These are phyloP conservation scores for Leptodermis oblonga DNA, from an alignment of 257 asterid genomes.

Conservation along the genomic window DNA sequence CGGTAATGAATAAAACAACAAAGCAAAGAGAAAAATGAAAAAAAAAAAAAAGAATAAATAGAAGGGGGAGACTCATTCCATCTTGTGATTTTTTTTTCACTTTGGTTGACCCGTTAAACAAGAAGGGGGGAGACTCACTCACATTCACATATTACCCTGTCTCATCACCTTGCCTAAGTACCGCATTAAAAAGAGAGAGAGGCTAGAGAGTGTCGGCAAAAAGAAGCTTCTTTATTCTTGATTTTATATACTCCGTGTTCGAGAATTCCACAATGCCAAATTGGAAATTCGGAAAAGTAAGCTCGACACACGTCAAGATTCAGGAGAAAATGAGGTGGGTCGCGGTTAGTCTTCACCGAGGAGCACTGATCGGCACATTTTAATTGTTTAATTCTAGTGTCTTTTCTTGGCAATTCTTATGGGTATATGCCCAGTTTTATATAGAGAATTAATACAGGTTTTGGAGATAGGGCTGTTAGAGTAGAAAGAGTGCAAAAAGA, in stretches of 20 bases:
- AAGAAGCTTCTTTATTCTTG: slow-evolving; percentile 7
- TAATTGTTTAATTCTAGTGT: no score
- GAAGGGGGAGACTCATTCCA: no score
- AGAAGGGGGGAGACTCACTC: background rate
- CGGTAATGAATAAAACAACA: no score
- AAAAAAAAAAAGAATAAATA: no score
- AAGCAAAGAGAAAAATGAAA: no score
- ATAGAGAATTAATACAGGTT: no score
- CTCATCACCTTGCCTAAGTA: slow-evolving; percentile 45
- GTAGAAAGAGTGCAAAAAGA: no score
- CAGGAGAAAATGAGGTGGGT: slow-evolving; percentile 35
- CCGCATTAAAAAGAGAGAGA: slow-evolving; percentile 33
- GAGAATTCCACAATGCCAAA: slow-evolving; percentile 6
- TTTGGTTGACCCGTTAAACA: slow-evolving; percentile 32
- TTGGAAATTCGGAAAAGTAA: slow-evolving; percentile 10
- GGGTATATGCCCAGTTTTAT: no score
- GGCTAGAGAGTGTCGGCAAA: slow-evolving; percentile 23
- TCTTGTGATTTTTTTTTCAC: background rate
- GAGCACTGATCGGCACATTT: no score
- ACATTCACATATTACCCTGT: background rate
- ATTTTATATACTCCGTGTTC: background rate
- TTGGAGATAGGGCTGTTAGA: no score
- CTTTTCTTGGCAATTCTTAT: no score
- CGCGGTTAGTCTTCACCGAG: slow-evolving; percentile 20
- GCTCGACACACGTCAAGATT: slow-evolving; percentile 49